phyloP scores from a whole-genome alignment of 768 basidiomycete species.

The Suillus subluteus region DNA sequence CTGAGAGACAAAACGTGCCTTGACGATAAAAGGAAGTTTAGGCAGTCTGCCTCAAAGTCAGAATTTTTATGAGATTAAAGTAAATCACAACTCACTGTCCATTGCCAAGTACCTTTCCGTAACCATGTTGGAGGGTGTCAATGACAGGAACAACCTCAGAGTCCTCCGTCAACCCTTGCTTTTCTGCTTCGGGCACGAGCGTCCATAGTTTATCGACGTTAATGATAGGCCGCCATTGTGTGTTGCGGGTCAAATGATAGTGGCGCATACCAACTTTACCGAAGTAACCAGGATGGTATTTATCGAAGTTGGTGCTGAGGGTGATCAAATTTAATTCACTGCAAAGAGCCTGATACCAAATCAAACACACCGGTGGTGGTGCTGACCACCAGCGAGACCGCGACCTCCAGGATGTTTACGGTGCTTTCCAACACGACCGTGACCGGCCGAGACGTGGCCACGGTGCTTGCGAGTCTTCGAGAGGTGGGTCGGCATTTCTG shows the following conservation, averaged over 20 bases:
- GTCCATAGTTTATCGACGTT: conserved; percentile 98
- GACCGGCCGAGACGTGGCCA: conserved; percentile 98
- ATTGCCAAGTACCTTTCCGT: conserved; percentile 94
- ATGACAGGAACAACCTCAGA: conserved; percentile 94
- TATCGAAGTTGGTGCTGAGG: conserved; percentile 91
- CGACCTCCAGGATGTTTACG: conserved; percentile 99
- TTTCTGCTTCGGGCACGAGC: conserved; percentile 85
- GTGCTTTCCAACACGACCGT: conserved; percentile 99
- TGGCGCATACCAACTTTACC: conserved; percentile 99
- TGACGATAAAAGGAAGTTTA: conserved; percentile 93
- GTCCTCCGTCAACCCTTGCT: conserved; percentile 69
- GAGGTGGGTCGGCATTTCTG: conserved; percentile 92
- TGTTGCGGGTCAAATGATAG: conserved; percentile 94
- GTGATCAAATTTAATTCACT: conserved; percentile 6
- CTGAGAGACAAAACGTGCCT: conserved; percentile 92
- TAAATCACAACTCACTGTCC: conserved; percentile 63
- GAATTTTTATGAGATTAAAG: neutral
- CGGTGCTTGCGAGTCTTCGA: conserved; percentile 99
- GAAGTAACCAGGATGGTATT: conserved; percentile 99
- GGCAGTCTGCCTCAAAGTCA: conserved; percentile 59
- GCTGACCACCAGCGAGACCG: conserved; percentile 99
- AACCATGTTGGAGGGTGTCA: conserved; percentile 82
- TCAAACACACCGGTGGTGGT: conserved; percentile 90
- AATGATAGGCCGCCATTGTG: conserved; percentile 92
- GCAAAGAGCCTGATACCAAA: neutral